These are phyloP conservation scores for Diutina scorzettiae DNA, from an alignment of 1,139 yeast genomes.

Conservation along the genomic window DNA sequence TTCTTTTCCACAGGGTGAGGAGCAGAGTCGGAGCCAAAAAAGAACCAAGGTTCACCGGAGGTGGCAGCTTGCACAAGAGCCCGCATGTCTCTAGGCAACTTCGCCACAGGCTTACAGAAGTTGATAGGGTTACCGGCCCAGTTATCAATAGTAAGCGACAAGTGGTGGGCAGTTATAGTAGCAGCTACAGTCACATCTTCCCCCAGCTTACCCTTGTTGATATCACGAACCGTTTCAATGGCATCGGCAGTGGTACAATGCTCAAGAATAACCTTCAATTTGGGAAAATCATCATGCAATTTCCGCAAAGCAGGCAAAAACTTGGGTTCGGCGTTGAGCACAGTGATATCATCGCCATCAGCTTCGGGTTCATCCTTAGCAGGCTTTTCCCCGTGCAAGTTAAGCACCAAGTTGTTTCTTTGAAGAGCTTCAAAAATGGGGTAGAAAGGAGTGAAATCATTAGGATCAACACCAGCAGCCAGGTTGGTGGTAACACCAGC, in stretches of 20 bases:
- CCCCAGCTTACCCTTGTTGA: conserved; percentile 26
- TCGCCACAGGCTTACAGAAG: conserved; percentile 97
- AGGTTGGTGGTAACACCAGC: conserved; percentile 98
- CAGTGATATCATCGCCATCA: conserved; percentile 51
- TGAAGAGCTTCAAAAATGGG: conserved; percentile 87
- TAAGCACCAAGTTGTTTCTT: conserved; percentile 60
- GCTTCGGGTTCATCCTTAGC: conserved; percentile 20
- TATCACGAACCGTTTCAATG: conserved; percentile 55
- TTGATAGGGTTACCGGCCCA: conserved; percentile 97
- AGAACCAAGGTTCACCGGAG: conserved; percentile 84
- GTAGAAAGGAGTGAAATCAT: conserved; percentile 77
- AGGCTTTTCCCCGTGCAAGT: conserved; percentile 93
- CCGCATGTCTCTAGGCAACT: conserved; percentile 70
- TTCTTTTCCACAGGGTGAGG: conserved; percentile 84
- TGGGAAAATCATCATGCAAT: conserved; percentile 75
- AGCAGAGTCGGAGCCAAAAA: conserved; percentile 96
- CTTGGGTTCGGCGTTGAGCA: conserved; percentile 85
- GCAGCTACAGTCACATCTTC: conserved; percentile 62
- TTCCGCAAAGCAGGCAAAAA: conserved; percentile 84
- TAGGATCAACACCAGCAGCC: conserved; percentile 84
- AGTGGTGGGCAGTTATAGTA: conserved; percentile 91
- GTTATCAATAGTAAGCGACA: conserved; percentile 75
- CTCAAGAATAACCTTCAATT: conserved; percentile 76
- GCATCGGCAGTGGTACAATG: conserved; percentile 94
- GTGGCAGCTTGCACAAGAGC: conserved; percentile 83